These are phyloP conservation scores for Fraxinus ornus DNA, from an alignment of 305 asterid genomes.

Conservation along the genomic window DNA sequence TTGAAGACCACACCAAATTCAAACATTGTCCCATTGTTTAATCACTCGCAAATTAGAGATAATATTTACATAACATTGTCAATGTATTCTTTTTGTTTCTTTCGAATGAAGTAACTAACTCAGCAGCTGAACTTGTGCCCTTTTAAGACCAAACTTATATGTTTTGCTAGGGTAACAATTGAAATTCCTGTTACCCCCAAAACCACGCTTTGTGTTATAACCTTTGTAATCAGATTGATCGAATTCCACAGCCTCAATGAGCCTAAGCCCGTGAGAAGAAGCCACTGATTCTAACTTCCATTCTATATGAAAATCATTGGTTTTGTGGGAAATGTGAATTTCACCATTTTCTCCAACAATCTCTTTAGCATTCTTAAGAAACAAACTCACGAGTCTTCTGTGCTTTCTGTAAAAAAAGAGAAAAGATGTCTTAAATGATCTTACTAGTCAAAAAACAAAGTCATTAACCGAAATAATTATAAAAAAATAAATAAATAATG, in stretches of 20 bases:
- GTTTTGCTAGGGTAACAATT: constrained; percentile 37
- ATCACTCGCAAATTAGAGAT: background rate
- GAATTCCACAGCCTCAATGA: constrained; percentile 26
- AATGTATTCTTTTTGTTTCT: no score
- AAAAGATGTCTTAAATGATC: background rate
- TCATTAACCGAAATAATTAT: background rate
- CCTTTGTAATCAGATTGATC: constrained; percentile 24
- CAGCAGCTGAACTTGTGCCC: background rate
- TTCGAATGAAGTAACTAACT: background rate
- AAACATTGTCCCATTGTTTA: no score
- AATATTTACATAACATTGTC: background rate
- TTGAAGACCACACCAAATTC: no score
- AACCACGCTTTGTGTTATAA: constrained; percentile 39
- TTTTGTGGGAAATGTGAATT: constrained; percentile 45
- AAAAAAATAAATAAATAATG: constrained; percentile 3
- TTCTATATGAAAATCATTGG: constrained; percentile 20
- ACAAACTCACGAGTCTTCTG: constrained; percentile 31
- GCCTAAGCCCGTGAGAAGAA: constrained; percentile 27
- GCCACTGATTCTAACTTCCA: constrained; percentile 30
- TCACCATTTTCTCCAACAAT: constrained; percentile 35
- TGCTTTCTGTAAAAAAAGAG: constrained; percentile 28
- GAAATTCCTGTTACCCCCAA: constrained; percentile 36
- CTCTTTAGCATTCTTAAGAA: constrained; percentile 32
- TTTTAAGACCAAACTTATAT: constrained; percentile 29
- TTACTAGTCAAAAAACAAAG: background rate